phyloP scores from a whole-genome alignment of 2,329 filamentous ascomycete genomes.

The Fusarium duplospermum region DNA sequence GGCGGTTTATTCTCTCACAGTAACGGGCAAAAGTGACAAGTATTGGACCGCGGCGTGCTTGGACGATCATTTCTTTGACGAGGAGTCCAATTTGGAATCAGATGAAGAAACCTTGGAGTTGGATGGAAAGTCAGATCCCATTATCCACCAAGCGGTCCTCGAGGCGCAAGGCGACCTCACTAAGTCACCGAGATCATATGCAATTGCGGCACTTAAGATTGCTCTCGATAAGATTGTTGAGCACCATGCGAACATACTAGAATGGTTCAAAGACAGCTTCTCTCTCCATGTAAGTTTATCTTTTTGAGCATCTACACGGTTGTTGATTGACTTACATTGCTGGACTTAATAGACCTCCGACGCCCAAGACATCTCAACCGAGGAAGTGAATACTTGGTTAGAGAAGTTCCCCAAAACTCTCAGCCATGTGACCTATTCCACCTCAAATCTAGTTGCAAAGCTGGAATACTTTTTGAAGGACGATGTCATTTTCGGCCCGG shows the following conservation, averaged over 20 bases:
- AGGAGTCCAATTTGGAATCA: background rate
- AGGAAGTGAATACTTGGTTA: background rate
- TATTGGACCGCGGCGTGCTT: background rate
- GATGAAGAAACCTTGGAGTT: background rate
- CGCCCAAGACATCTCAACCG: background rate
- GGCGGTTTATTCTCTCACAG: background rate
- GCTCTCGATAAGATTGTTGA: background rate
- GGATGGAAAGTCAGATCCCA: slow-evolving; percentile 9
- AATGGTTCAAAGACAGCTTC: slow-evolving; percentile 1
- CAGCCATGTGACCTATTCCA: background rate
- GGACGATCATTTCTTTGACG: background rate
- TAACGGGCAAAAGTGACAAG: background rate
- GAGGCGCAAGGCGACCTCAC: no score
- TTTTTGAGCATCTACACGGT: no score
- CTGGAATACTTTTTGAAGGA: background rate
- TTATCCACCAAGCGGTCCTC: background rate
- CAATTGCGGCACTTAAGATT: background rate
- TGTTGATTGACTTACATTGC: background rate
- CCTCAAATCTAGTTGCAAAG: background rate
- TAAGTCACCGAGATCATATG: slow-evolving; percentile 15
- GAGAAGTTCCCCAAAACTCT: background rate
- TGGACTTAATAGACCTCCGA: background rate
- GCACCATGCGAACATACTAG: background rate
- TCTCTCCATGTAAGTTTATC: slow-evolving; percentile 11
- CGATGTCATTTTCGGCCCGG: background rate